Base-by-base conservation (phyloP, 768 basidiomycete genomes). In the Phaeolepiota aurea region DNA sequence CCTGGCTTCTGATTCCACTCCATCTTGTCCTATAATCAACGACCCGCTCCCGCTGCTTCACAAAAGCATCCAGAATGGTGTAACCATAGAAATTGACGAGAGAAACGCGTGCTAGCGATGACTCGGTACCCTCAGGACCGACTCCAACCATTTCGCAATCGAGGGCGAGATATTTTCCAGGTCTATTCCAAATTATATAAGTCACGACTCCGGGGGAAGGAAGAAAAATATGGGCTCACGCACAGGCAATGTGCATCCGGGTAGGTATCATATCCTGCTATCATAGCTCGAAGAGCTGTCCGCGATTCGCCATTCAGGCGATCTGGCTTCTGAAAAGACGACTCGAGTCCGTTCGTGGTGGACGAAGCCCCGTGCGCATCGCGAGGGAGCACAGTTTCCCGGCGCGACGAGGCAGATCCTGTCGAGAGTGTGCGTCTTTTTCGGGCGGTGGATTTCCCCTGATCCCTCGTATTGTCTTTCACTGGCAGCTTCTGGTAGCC, bases 111-210 rank as follows among this genome's bases (percentile, higher is more conserved):
- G 91, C 93, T 11, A 96, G 72, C 0, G 84, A 82, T 0, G 87
- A 90, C 55, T 94, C 89, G 2, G 60, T 61, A 15, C 88, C 89
- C 18, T 81, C 71, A n/a, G 77, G 70, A 1, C 91, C 91, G n/a
- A 94, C 75, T 3, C 92, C 92, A 9, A 98, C 93, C 91, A 98
- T 96, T 61, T 98, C 94, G 52, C 94, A 98, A 60, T 99, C 94
- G 20, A 99, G 65, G 0, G 90, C 79, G 32, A 96, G 63, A 47
- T 85, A 85, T 53, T 75, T 82, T 36, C 84, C 84, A 3, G 77
- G 76, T 35, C 81, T 79, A 15, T 16, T 14, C 16, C 16, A 35
- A 28, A 7, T 28, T 28, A 7, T 7, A 28, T 7, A 28, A 28
- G 25, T 28, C n/a, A 28, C 25, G 7, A n/a, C 25, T 28, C n/a